Evolutionary conservation across 306 rosid species (phyloP).

Genomic region (Quercus dentata): DNA sequence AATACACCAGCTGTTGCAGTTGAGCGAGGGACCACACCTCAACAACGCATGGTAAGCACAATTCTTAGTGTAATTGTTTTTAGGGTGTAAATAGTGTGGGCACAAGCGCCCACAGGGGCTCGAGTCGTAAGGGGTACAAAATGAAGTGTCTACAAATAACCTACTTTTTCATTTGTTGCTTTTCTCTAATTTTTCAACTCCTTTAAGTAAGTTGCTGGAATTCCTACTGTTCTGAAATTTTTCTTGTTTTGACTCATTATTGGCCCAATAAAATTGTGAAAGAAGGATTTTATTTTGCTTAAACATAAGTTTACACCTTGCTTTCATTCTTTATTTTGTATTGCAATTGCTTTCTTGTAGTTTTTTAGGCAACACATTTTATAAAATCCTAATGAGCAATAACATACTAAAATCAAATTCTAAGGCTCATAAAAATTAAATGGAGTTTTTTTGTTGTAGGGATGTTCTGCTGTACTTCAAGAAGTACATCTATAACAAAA

Average conservation of each 20-base stretch:
- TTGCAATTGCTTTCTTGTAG: background rate
- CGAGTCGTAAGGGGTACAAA: too few relatives aligned
- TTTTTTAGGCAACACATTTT: background rate
- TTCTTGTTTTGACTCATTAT: background rate
- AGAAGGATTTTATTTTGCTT: background rate
- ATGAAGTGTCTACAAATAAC: too few relatives aligned
- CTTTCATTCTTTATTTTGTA: background rate
- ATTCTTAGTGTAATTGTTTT: background rate
- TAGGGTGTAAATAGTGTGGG: too few relatives aligned
- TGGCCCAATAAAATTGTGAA: background rate
- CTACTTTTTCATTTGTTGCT: background rate
- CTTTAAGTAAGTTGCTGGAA: background rate
- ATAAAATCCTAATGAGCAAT: background rate
- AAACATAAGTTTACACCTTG: background rate
- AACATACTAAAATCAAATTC: too few relatives aligned
- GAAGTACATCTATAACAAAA: too few relatives aligned
- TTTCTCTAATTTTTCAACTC: background rate
- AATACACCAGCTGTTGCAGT: constrained; percentile 87
- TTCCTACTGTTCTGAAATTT: background rate
- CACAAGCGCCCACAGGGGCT: too few relatives aligned
- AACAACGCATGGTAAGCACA: constrained; percentile 69
- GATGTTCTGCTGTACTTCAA: too few relatives aligned
- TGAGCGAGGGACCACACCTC: constrained; percentile 91
- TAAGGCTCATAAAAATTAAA: too few relatives aligned
- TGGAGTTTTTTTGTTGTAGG: too few relatives aligned